Evolutionary conservation across 1,284 basidiomycete genomes (phyloP).

Genomic region (Boletellus dicymbophilus): DNA sequence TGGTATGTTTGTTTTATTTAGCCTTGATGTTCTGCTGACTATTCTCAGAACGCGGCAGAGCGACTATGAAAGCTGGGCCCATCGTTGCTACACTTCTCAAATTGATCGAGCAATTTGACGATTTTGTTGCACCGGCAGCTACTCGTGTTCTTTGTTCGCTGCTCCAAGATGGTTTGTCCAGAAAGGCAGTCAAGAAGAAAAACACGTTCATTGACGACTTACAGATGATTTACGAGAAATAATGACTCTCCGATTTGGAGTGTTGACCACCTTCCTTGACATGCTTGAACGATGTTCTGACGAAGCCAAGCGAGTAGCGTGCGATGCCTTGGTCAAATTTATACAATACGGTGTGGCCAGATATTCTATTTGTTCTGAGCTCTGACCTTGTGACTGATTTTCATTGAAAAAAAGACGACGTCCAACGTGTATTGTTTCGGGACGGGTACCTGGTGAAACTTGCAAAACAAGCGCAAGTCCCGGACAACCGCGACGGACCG

Average conservation of each 20-base stretch:
- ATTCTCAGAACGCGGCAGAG: slow-evolving; percentile 9
- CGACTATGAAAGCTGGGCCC: slow-evolving; percentile 4
- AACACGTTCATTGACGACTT: not conserved
- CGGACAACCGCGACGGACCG: slow-evolving; percentile 19
- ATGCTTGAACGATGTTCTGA: slow-evolving; percentile 23
- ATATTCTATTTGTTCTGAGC: not conserved
- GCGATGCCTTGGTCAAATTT: slow-evolving; percentile 20
- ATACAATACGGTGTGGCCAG: slow-evolving; percentile 16
- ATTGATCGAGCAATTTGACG: slow-evolving; percentile 21
- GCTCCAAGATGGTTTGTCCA: slow-evolving; percentile 23
- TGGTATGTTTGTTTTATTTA: slow-evolving; percentile 6
- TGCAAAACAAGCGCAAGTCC: slow-evolving; percentile 16
- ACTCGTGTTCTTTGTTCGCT: slow-evolving; percentile 26
- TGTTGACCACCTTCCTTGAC: slow-evolving; percentile 21
- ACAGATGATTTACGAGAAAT: slow-evolving; percentile 20
- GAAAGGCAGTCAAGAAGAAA: not conserved
- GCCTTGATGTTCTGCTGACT: not conserved
- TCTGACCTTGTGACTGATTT: not conserved
- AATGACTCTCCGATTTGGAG: slow-evolving; percentile 19
- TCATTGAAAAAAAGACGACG: slow-evolving; percentile 10
- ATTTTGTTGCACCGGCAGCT: slow-evolving; percentile 34
- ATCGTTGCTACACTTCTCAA: slow-evolving; percentile 21
- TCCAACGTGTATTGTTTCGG: slow-evolving; percentile 5
- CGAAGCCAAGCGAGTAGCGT: slow-evolving; percentile 15
- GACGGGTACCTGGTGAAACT: slow-evolving; percentile 14